Base-by-base conservation (phyloP, 225 moss, liverwort and hornwort species). In the Ulota crispa region DNA sequence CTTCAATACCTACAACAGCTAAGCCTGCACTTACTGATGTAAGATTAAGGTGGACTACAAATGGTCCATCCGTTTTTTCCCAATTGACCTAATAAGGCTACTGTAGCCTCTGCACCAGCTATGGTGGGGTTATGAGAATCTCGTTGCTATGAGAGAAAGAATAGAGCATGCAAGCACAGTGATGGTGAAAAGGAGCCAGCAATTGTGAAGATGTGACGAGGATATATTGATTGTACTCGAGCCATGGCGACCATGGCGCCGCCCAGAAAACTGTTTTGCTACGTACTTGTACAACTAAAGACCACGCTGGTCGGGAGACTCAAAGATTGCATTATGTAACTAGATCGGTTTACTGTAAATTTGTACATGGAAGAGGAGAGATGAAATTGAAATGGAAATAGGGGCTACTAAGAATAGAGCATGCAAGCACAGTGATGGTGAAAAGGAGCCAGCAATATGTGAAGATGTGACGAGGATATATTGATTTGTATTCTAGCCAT, bases 211-310 rank as follows among this genome's bases (percentile, higher is more conserved):
- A 15, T 61, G 70, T 74, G 47, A 83, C 11, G 23, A 75, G 54
- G 64, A 70, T 37, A 80, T 47, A 64, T 52, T 60, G 60, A 47
- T 45, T 60, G 60, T 60, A 74, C 83, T 83, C 86, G 54, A 69
- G 82, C 75, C 75, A 80, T 47, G 34, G 79, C 64, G 34, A 53
- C 31, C 66, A 61, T 39, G 34, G 34, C 82, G 62, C 52, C 73
- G 19, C 78, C 69, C 80, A 64, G 80, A 80, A 83, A 83, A 83
- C 67, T 80, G 86, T 66, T 54, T 43, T 70, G 75, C 79, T 80
- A 80, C 32, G 61, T 62, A 70, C 59, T 80, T 83, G 83, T 83
- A 86, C 86, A 86, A 86, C 76, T 78, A n/a, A 78, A 60, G 60
- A 27, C 59, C 59, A n/a, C n/a, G 56, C 34, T 68, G 50, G 68